Evolutionary conservation across 148 eudicot species (phyloP).

Genomic region (Rhododendron mucronatum): DNA sequence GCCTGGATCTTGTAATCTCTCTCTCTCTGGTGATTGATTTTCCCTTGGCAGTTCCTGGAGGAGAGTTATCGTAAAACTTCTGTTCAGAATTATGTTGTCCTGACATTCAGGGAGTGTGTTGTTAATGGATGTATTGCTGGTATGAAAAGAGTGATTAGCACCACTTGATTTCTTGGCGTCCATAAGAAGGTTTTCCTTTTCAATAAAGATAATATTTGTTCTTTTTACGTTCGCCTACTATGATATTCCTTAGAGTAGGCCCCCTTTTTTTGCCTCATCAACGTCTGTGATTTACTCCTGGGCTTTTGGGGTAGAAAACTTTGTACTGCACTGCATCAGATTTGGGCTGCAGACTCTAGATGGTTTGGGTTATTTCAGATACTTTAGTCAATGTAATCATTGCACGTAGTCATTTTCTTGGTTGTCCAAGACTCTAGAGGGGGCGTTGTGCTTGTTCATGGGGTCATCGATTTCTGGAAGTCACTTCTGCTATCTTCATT

Average conservation of each 20-base stretch:
- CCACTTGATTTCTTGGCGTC: background rate
- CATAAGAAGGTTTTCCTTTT: background rate
- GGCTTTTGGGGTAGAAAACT: background rate
- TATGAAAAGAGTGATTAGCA: background rate
- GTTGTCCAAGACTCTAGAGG: background rate
- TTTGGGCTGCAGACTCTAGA: background rate
- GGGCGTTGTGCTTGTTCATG: background rate
- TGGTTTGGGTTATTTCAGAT: background rate
- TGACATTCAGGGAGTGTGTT: too few species aligned
- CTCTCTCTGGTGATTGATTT: too few species aligned
- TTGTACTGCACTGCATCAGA: background rate
- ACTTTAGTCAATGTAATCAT: too few species aligned
- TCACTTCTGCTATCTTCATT: background rate
- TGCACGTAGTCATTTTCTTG: background rate
- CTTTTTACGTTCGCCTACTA: background rate
- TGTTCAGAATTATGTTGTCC: too few species aligned
- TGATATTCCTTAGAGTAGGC: background rate
- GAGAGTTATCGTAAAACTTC: too few species aligned
- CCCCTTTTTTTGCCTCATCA: background rate
- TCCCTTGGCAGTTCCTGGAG: too few species aligned
- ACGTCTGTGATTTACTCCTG: background rate
- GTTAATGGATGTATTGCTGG: too few species aligned
- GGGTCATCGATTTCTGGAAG: background rate
- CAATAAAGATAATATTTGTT: background rate
- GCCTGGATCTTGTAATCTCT: too few species aligned